Conservation (phyloP, 2,329 filamentous ascomycete genomes). For the Aspergillus brasiliensis region DNA sequence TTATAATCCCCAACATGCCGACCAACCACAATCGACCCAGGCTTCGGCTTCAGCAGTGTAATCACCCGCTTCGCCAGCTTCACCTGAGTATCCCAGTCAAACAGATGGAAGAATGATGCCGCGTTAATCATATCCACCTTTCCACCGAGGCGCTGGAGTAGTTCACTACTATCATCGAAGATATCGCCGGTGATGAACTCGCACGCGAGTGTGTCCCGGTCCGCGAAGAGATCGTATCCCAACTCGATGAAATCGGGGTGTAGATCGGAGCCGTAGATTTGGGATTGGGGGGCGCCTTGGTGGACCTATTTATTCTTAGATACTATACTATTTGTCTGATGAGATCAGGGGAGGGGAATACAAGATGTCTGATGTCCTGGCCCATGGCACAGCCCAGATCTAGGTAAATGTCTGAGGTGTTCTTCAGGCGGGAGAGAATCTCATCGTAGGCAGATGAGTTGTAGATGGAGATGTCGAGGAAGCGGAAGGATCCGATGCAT, state of each 20-base stretch:
- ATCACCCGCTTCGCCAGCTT: slow-evolving; percentile 4
- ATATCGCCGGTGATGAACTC: slow-evolving; percentile 10
- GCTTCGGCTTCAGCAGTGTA: background rate
- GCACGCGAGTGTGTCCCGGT: background rate
- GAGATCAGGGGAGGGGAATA: background rate
- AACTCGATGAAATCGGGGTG: background rate
- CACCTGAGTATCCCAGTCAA: slow-evolving; percentile 9
- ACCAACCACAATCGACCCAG: slow-evolving; percentile 3
- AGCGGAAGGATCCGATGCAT: slow-evolving; percentile 6
- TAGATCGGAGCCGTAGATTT: slow-evolving; percentile 5
- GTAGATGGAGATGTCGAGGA: slow-evolving; percentile 1
- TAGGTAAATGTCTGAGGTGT: background rate
- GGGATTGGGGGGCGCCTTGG: slow-evolving; percentile 1
- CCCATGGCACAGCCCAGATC: slow-evolving; percentile 7
- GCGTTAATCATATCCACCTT: slow-evolving; percentile 9
- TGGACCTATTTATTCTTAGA: background rate
- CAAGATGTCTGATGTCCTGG: slow-evolving; percentile 6
- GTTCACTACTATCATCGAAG: background rate
- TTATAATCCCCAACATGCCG: slow-evolving; percentile 2
- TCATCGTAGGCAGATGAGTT: background rate
- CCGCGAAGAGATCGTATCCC: slow-evolving; percentile 10
- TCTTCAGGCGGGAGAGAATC: background rate
- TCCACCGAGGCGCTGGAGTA: background rate
- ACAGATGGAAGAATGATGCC: slow-evolving; percentile 14
- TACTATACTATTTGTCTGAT: background rate